Conservation (phyloP, 305 asterid species). For the Salvia sclarea region DNA sequence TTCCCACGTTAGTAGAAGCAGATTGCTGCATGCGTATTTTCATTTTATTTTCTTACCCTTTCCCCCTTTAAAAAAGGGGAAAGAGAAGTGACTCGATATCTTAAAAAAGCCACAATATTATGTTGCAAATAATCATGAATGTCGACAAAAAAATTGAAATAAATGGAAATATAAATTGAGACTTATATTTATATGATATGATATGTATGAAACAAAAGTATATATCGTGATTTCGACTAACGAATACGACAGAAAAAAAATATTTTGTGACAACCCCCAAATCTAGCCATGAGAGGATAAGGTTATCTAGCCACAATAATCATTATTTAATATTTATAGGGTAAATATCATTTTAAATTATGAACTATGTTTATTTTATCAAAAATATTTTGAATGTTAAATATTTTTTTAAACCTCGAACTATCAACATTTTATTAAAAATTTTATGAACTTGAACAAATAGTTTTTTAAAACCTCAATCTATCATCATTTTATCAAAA, state of each 20-base stretch:
- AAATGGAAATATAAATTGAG: background rate
- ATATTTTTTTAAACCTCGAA: no score
- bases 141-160: background rate
- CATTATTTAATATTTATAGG: no score
- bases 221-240: background rate
- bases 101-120: background rate
- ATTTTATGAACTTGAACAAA: no score
- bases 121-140: background rate
- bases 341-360: no score
- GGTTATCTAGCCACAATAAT: no score
- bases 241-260: background rate
- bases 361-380: no score
- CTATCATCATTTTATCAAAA: no score
- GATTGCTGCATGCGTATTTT: background rate
- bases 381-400: no score
- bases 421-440: no score
- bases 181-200: background rate
- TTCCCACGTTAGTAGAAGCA: background rate
- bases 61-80: background rate
- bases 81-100: constrained; percentile 1
- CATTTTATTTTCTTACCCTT: background rate
- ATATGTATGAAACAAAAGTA: background rate
- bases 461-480: no score
- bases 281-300: no score
- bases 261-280: no score